Conservation (phyloP, 371 early-diverging fungal genomes). For the Phascolomyces articulosus region DNA sequence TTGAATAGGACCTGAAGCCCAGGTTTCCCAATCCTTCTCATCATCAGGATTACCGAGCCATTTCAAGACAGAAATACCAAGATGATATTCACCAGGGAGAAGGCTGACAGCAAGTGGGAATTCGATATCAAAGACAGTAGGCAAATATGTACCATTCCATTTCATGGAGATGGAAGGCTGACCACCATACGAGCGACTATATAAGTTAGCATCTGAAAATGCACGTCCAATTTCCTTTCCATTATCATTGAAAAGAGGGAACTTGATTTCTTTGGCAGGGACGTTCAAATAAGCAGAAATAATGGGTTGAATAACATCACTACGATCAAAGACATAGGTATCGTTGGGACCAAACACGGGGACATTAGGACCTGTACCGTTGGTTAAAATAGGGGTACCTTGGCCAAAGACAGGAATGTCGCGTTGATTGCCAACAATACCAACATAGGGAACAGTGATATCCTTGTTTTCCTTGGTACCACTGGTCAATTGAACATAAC, state of each 20-base stretch:
- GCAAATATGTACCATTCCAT: too few species aligned
- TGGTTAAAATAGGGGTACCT: slow-evolving; percentile 6
- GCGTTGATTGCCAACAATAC: slow-evolving; percentile 50
- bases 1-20: neutral
- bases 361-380: neutral
- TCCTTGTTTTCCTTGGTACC: slow-evolving; percentile 7
- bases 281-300: too few species aligned
- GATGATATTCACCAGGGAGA: neutral
- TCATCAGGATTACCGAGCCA: neutral
- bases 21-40: neutral
- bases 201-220: too few species aligned
- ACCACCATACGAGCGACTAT: too few species aligned
- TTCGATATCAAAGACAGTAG: too few species aligned
- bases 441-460: slow-evolving; percentile 58
- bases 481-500: slow-evolving; percentile 32
- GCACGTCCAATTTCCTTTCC: too few species aligned
- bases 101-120: neutral
- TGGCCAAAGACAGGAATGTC: slow-evolving; percentile 50
- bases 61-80: neutral
- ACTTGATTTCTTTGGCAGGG: neutral
- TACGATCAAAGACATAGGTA: neutral
- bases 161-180: neutral
- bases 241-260: neutral
- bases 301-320: too few species aligned
- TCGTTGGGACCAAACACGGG: neutral